A percentile compares a stretch with the other conserved stretches of the same genome.
Evolutionary conservation across 495 filamentous ascomycete genomes (phyloP).

Genomic region (Darksidea phi): DNA sequence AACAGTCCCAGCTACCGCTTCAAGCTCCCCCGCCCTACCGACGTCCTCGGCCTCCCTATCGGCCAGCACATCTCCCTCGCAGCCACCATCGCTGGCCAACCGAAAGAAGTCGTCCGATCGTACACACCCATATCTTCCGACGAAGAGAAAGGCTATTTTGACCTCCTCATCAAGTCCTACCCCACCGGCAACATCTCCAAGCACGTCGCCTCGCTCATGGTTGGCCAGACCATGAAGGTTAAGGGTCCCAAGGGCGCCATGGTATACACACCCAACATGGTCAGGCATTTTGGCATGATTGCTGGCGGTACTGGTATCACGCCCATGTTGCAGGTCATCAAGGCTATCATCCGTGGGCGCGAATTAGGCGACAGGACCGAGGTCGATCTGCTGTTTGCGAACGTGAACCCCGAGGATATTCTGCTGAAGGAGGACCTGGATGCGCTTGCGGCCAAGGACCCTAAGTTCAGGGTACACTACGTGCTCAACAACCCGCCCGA

Average conservation of each 20-base stretch:
- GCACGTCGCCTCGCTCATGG: conserved; percentile 75
- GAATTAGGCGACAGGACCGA: conserved; percentile 75
- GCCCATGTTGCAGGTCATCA: conserved; percentile 93
- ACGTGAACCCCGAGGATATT: conserved; percentile 91
- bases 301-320: conserved; percentile 97
- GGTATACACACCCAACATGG: conserved; percentile 93
- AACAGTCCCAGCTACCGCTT: conserved; percentile 72
- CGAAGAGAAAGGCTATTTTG: conserved; percentile 88
- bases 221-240: conserved; percentile 86
- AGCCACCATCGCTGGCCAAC: conserved; percentile 69
- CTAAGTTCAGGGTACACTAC: conserved; percentile 81
- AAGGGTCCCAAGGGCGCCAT: conserved; percentile 94
- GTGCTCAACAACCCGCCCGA: conserved; percentile 95
- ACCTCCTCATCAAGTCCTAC: conserved; percentile 96
- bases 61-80: conserved; percentile 97
- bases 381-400: conserved; percentile 93
- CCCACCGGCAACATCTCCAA: conserved; percentile 93
- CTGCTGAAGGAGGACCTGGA: conserved; percentile 89
- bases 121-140: conserved; percentile 97
- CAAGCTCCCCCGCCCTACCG: conserved; percentile 66
- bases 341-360: conserved; percentile 82
- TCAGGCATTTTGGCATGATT: conserved; percentile 93
- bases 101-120: conserved; percentile 87
- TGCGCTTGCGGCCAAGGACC: conserved; percentile 69
- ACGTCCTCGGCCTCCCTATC: conserved; percentile 93